phyloP scores from a whole-genome alignment of 2,329 filamentous ascomycete species.

The Fusarium proliferatum region DNA sequence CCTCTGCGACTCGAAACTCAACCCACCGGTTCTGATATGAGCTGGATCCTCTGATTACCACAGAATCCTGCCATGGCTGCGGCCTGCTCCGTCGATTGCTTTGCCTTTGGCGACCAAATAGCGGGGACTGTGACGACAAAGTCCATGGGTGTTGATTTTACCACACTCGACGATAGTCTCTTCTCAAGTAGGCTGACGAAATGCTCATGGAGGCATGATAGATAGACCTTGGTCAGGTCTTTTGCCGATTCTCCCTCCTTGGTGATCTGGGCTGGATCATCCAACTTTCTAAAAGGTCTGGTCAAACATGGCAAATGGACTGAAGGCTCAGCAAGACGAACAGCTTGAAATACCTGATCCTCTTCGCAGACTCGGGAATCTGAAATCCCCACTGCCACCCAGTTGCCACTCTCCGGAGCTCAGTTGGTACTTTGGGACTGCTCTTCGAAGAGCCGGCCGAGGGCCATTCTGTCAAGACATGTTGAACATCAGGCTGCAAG shows the following conservation, averaged over 20 bases:
- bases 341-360: constrained; percentile 61
- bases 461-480: constrained; percentile 59
- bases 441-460: constrained; percentile 47
- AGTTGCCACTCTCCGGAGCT: constrained; percentile 55
- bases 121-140: constrained; percentile 69
- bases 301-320: constrained; percentile 21
- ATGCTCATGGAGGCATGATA: constrained; percentile 60
- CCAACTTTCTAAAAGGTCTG: constrained; percentile 47
- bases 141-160: constrained; percentile 59
- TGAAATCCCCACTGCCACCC: constrained; percentile 63
- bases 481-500: constrained; percentile 52
- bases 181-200: constrained; percentile 58
- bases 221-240: constrained; percentile 55
- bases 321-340: constrained; percentile 45
- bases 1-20: not conserved
- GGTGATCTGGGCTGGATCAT: constrained; percentile 47
- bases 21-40: constrained; percentile 61
- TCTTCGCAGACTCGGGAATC: constrained; percentile 55
- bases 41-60: constrained; percentile 55
- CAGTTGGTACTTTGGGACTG: constrained; percentile 61
- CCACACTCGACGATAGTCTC: constrained; percentile 55
- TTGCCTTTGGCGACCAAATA: constrained; percentile 67
- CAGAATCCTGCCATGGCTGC: constrained; percentile 54
- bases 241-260: constrained; percentile 51
- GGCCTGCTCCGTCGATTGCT: constrained; percentile 59